A percentile compares a stretch with the other conserved stretches of the same genome.
Conservation (phyloP, 2,329 filamentous ascomycete genomes). For the Fusarium burgessii region DNA sequence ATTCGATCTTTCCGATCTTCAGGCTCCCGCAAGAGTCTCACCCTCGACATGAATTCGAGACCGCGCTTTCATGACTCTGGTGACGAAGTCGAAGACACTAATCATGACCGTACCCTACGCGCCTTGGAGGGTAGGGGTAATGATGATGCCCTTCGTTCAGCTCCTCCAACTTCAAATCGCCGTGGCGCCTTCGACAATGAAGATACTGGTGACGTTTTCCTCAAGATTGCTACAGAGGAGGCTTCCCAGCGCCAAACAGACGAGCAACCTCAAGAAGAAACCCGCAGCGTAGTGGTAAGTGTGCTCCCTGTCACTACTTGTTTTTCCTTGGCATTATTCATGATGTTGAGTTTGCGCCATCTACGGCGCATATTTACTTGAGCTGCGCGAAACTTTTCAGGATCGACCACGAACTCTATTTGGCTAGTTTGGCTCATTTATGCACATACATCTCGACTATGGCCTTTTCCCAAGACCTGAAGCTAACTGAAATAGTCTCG, state of each 20-base stretch:
- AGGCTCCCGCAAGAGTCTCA: conserved; percentile 66
- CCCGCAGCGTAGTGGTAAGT: conserved; percentile 62
- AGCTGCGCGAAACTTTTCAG: conserved; percentile 2
- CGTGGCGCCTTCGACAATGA: conserved; percentile 57
- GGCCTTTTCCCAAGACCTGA: conserved; percentile 17
- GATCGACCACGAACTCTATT: conserved; percentile 1
- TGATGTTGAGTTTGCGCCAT: conserved; percentile 2
- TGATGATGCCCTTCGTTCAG: conserved; percentile 50
- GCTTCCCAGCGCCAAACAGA: conserved; percentile 54
- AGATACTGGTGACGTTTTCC: conserved; percentile 69
- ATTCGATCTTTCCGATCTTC: conserved; percentile 69
- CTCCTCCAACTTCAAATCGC: conserved; percentile 56
- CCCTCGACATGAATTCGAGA: conserved; percentile 64
- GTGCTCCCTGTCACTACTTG: conserved; percentile 6
- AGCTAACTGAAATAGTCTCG: conserved; percentile 58
- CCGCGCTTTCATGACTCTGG: conserved; percentile 58
- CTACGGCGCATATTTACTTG: conserved; percentile 1
- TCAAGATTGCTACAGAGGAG: conserved; percentile 69
- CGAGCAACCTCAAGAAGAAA: conserved; percentile 50
- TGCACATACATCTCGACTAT: neutral
- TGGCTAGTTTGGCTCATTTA: conserved; percentile 1
- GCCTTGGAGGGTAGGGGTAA: conserved; percentile 60
- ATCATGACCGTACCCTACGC: conserved; percentile 63
- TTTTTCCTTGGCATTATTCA: neutral
- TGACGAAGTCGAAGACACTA: conserved; percentile 58